Evolutionary conservation across 208 protist genomes (phyloP).

Genomic region (Perkinsela sp.): DNA sequence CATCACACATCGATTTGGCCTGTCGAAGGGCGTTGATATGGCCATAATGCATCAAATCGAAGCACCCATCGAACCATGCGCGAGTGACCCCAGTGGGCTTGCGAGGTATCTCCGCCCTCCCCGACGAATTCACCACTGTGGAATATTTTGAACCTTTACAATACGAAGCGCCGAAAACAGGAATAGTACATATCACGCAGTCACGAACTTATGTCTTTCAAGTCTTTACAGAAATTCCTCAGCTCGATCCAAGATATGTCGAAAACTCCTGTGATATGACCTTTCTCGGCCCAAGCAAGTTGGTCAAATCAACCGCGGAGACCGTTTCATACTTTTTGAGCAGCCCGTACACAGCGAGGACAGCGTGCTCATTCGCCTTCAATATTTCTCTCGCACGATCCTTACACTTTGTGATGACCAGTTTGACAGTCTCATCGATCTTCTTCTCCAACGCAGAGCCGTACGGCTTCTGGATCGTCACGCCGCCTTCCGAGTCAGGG

Average conservation of each 20-base stretch:
- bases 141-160: too few relatives aligned
- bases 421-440: conserved; percentile 61
- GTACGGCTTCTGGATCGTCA: conserved; percentile 68
- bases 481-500: conserved; percentile 15
- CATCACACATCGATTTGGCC: conserved; percentile 50
- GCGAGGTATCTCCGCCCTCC: too few relatives aligned
- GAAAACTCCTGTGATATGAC: conserved; percentile 37
- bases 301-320: conserved; percentile 33
- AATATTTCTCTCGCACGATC: conserved; percentile 22
- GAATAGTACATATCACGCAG: too few relatives aligned
- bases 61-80: conserved; percentile 62
- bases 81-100: conserved; percentile 30
- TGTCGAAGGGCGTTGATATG: conserved; percentile 57
- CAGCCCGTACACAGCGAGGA: conserved; percentile 24
- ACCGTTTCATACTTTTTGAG: conserved; percentile 52
- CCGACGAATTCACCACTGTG: too few relatives aligned
- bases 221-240: too few relatives aligned
- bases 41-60: conserved; percentile 65
- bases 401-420: conserved; percentile 33
- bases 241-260: conserved; percentile 13
- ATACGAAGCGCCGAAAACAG: too few relatives aligned
- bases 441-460: conserved; percentile 58
- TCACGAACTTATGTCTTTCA: too few relatives aligned
- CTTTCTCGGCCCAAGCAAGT: conserved; percentile 24
- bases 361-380: conserved; percentile 14